phyloP scores from a whole-genome alignment of 1,284 basidiomycete species.

The Trametes pubescens region DNA sequence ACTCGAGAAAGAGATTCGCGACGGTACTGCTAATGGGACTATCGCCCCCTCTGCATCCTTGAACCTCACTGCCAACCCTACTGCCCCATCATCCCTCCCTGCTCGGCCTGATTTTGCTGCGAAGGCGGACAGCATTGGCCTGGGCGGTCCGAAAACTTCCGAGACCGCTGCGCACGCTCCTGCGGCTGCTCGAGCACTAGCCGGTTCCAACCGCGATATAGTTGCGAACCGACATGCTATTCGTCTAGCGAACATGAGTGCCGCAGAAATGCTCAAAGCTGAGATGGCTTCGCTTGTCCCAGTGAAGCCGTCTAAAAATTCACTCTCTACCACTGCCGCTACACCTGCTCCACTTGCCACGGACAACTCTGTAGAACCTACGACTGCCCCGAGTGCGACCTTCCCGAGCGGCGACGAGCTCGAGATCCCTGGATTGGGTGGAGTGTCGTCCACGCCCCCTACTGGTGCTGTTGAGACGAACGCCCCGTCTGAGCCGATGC shows the following conservation, averaged over 20 bases:
- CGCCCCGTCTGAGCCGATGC: conserved; percentile 18
- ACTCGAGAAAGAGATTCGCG: conserved; percentile 69
- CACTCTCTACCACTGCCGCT: conserved; percentile 38
- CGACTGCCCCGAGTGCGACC: conserved; percentile 24
- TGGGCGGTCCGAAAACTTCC: conserved; percentile 65
- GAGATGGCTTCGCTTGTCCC: conserved; percentile 80
- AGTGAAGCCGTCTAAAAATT: conserved; percentile 57
- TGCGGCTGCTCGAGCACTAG: conserved; percentile 70
- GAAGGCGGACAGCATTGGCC: conserved; percentile 76
- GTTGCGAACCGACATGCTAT: conserved; percentile 90
- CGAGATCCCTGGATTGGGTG: conserved; percentile 46
- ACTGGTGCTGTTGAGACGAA: conserved; percentile 20
- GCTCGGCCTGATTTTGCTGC: conserved; percentile 71
- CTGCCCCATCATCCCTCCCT: conserved; percentile 58
- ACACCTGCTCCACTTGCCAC: conserved; percentile 33
- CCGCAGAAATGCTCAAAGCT: conserved; percentile 93
- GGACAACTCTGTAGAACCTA: conserved; percentile 23
- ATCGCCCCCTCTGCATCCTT: conserved; percentile 63
- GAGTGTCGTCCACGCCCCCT: conserved; percentile 22
- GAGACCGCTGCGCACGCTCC: conserved; percentile 64
- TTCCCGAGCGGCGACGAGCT: conserved; percentile 30
- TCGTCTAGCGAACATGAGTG: conserved; percentile 95
- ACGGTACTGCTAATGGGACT: conserved; percentile 49
- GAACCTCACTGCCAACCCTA: conserved; percentile 56
- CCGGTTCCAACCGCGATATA: conserved; percentile 85